Base-by-base conservation (phyloP, 441 rosid species). In the Melastoma candidum region DNA sequence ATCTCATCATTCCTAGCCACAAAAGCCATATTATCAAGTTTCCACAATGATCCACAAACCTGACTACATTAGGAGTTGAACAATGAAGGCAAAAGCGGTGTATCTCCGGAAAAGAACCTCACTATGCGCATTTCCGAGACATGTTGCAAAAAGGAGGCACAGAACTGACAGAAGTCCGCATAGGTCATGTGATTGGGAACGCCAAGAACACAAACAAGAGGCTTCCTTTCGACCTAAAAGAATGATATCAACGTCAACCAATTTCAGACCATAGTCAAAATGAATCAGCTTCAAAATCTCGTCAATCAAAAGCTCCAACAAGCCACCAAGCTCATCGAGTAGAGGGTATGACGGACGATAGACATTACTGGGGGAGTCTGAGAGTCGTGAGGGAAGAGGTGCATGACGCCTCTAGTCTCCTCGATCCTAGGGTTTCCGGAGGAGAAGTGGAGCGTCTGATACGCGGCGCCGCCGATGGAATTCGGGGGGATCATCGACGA, bases 341-440 rank as follows among this genome's bases (percentile, higher is more conserved):
- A 1, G 54, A 27, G 8, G 22, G 22, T 26, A 48, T 11, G 22
- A 50, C 26, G 27, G 60, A 44, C 8, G 41, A 32, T 32, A 32
- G 41, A 8, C 41, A 24, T 54, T 77, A 92, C 95, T 0, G 96
- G 95, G 17, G 79, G 87, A 63, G 59, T 61, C 47, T 74, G 48
- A 53, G 78, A 68, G 56, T 79, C 77, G 53, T 74, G 71, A 47
- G 84, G 61, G 74, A 82, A 82, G 44, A 92, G 89, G 59, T 82
- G 95, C 88, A 88, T 86, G 49, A 92, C 80, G 66, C 98, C 98
- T 39, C 89, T 87, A 14, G 95, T 88, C 75, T 88, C 95, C 53
- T 84, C 98, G 62, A 88, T 88, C 68, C 97, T 82, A 68, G 97
- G 97, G 84, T 93, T 92, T 66, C 98, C 95, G 4, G 95, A 93